Evolutionary conservation across 2,329 filamentous ascomycete genomes (phyloP), one percentile per base, ranked within the genome.

Genomic region (Raffaelea arxii): DNA sequence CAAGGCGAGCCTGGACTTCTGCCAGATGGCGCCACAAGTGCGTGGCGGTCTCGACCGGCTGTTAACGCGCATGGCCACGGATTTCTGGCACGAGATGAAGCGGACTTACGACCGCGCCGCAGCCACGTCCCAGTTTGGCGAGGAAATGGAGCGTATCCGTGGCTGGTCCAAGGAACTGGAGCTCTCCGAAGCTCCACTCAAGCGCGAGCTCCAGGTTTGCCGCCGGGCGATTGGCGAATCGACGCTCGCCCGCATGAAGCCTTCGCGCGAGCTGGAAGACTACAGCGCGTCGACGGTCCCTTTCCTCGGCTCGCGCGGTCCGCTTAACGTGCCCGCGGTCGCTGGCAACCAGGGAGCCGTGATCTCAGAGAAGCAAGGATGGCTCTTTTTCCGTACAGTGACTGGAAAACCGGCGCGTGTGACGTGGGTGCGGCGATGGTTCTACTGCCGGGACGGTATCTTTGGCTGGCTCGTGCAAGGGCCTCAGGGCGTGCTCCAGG

Each of bases 121-220:
- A 18, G 74, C 72, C 25, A 82, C 90, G 43, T 71, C 74, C 4
- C 80, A 80, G 54, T 88, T 80, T 73, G 78, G 74, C 14, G 68
- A 74, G 24, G 92, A 97, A 62, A 89, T 98, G 75, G 90, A 96
- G 53, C 80, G 92, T 19, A 82, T 98, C 46, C 81, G 84, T 50
- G 89, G 90, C 25, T 98, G 92, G 92, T 84, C 86, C 48, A 86
- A 84, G 58, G 89, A 96, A 62, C 91, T 98, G 86, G 91, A 96
- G 64, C 75, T 80, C 43, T 83, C 84, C n/a, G 92, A 97, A 64
- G 75, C 78, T 37, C 72, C 82, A 4, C 95, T 97, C 63, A 84
- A 82, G 60, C 73, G 83, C 25, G 91, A 97, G 66, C 71, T 97
- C 24, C 76, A 89, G 49, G 67, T 80, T 27, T 86, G 90, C 2